These are phyloP conservation scores for Diutina pseudorugosa DNA, from an alignment of 1,139 yeast genomes.

Conservation along the genomic window DNA sequence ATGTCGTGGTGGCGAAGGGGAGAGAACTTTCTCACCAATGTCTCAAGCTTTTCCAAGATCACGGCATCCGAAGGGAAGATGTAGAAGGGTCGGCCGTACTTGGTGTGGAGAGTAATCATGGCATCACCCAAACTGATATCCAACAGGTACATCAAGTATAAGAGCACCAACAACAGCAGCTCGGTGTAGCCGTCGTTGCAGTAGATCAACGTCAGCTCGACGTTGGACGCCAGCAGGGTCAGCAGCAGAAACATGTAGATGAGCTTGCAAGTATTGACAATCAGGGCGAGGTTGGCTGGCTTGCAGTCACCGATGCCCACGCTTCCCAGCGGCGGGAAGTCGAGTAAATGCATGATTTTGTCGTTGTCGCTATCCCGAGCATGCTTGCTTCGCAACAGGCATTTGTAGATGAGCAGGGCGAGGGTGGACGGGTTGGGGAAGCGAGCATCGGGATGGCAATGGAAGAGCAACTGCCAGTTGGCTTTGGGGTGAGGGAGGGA, in stretches of 20 bases:
- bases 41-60: slow-evolving; percentile 52
- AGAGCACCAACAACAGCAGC: slow-evolving; percentile 59
- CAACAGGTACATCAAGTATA: slow-evolving; percentile 58
- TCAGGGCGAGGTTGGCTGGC: slow-evolving; percentile 39
- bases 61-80: slow-evolving; percentile 67
- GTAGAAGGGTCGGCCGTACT: slow-evolving; percentile 69
- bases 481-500: slow-evolving; percentile 22
- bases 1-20: slow-evolving; percentile 19
- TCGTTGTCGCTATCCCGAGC: slow-evolving; percentile 8
- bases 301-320: slow-evolving; percentile 61
- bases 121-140: slow-evolving; percentile 43
- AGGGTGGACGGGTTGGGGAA: slow-evolving; percentile 37
- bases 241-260: slow-evolving; percentile 30
- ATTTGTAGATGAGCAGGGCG: slow-evolving; percentile 22
- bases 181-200: slow-evolving; percentile 94
- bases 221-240: background rate
- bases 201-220: slow-evolving; percentile 36
- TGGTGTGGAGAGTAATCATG: slow-evolving; percentile 45
- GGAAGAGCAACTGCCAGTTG: slow-evolving; percentile 25
- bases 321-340: slow-evolving; percentile 80
- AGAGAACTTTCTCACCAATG: slow-evolving; percentile 42
- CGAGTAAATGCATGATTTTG: slow-evolving; percentile 28
- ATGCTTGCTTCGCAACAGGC: slow-evolving; percentile 16
- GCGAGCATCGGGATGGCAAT: slow-evolving; percentile 42
- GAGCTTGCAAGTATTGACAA: slow-evolving; percentile 54